phyloP scores from a whole-genome alignment of 2,329 filamentous ascomycete species.

The Pseudogymnoascus sp. region DNA sequence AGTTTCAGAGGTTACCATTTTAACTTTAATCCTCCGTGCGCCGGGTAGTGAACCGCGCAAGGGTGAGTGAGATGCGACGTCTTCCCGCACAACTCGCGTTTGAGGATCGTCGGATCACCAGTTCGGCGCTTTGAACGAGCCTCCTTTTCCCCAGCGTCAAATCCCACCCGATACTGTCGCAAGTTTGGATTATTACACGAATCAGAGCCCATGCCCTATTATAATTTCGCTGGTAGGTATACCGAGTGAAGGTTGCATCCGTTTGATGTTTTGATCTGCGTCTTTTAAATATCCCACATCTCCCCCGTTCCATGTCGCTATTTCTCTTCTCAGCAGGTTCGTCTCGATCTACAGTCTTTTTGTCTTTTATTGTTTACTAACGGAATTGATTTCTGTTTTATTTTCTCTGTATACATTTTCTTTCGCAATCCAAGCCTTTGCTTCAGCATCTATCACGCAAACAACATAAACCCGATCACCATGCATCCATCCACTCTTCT shows the following conservation, averaged over 20 bases:
- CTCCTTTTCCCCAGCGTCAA: background rate
- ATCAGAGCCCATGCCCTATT: background rate
- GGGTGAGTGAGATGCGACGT: background rate
- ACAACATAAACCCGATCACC: background rate
- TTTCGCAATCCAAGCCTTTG: background rate
- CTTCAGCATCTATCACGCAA: constrained; percentile 28
- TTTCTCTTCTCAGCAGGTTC: background rate
- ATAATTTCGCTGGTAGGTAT: background rate
- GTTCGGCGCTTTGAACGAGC: background rate
- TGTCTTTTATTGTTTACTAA: background rate
- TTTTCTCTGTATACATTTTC: constrained; percentile 3
- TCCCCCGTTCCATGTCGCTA: background rate
- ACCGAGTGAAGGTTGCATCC: background rate
- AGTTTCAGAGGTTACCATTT: background rate
- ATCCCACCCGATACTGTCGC: background rate
- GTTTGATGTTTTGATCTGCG: background rate
- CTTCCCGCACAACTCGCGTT: background rate
- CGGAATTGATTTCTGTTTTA: constrained; percentile 7
- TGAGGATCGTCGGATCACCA: constrained; percentile 5
- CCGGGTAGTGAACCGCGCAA: background rate
- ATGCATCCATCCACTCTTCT: constrained; percentile 21
- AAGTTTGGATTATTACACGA: constrained; percentile 11
- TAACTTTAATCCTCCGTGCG: background rate
- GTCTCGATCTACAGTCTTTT: background rate
- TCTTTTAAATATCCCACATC: background rate